phyloP scores from a whole-genome alignment of 164 flowering plant genomes.

The Vitis vinifera region DNA sequence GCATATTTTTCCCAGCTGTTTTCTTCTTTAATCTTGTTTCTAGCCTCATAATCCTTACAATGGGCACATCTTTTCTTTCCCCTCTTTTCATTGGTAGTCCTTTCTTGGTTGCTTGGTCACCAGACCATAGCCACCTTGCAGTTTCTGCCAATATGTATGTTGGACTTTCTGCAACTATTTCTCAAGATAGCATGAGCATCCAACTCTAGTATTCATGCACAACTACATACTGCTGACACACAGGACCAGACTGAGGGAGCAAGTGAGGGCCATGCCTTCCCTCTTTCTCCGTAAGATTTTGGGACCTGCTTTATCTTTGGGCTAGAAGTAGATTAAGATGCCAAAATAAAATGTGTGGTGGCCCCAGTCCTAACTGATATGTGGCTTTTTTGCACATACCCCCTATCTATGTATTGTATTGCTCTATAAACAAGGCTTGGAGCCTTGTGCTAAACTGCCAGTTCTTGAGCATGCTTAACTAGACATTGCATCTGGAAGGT shows the following conservation, averaged over 20 bases:
- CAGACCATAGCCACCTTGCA: not conserved
- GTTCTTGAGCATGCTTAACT: too few relatives aligned
- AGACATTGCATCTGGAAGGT: not conserved
- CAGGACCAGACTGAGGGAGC: not conserved
- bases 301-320: not conserved
- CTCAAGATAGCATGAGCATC: too few relatives aligned
- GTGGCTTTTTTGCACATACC: not conserved
- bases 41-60: too few relatives aligned
- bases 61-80: too few relatives aligned
- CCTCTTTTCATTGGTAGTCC: not conserved
- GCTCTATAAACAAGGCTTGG: too few relatives aligned
- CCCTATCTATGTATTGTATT: not conserved
- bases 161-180: not conserved
- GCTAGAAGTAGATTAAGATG: not conserved
- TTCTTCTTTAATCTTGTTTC: too few relatives aligned
- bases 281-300: not conserved
- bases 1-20: too few relatives aligned
- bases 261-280: too few relatives aligned
- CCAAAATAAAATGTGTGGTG: not conserved
- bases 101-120: not conserved
- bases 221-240: not conserved
- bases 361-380: not conserved
- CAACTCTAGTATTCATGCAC: too few relatives aligned
- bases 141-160: not conserved
- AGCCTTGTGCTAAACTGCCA: too few relatives aligned